Conservation (phyloP, 2,329 filamentous ascomycete genomes). For the Elsinoe fawcettii region DNA sequence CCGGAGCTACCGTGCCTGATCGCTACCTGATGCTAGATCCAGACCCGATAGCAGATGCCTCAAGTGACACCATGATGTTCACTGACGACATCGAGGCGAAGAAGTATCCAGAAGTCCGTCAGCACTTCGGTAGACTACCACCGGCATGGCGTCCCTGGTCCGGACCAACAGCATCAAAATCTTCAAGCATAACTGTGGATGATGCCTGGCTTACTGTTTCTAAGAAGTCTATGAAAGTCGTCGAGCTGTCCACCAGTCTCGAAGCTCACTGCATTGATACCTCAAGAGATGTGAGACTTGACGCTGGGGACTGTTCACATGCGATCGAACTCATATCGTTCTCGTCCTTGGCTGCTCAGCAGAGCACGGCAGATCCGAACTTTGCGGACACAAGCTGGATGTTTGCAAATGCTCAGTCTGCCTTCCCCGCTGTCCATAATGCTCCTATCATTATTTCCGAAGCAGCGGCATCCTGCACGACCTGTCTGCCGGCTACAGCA, state of each 20-base stretch:
- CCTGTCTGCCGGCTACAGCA: conserved; percentile 35
- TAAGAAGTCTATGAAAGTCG: background rate
- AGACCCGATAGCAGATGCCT: conserved; percentile 38
- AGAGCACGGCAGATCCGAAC: background rate
- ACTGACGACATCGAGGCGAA: conserved; percentile 41
- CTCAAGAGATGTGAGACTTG: background rate
- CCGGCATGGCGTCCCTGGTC: conserved; percentile 37
- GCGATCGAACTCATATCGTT: background rate
- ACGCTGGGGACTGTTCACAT: background rate
- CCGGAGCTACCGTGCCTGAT: conserved; percentile 20
- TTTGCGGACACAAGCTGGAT: conserved; percentile 2
- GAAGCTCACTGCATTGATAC: background rate
- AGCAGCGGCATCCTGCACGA: background rate
- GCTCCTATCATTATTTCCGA: background rate
- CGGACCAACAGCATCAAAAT: background rate
- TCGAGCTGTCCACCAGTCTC: background rate
- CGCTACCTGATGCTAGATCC: conserved; percentile 55
- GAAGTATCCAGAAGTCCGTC: conserved; percentile 40
- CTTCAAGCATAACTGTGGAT: background rate
- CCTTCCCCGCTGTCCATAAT: background rate
- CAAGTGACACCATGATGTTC: conserved; percentile 51
- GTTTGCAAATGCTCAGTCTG: background rate
- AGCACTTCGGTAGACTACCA: conserved; percentile 40
- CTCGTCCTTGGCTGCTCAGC: background rate
- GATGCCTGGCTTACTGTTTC: background rate